Evolutionary conservation across 768 basidiomycete genomes (phyloP), one percentile per base, ranked within the genome.

Genomic region (Mycena filopes): DNA sequence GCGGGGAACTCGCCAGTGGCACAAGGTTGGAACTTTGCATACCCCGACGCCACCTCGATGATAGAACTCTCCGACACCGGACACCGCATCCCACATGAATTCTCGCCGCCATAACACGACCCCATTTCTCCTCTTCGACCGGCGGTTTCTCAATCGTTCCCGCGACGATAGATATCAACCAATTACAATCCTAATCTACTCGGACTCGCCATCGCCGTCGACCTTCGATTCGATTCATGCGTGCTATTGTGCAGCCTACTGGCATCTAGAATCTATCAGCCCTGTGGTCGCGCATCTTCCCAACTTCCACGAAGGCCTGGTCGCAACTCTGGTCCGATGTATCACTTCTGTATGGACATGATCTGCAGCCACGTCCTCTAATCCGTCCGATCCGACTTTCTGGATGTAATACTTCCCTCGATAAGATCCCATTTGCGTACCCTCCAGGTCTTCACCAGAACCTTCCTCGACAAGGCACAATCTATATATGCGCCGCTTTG

Each of bases 381-480:
- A 55, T 54, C 50, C 46, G 60, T 20, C 43, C 51, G 51, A 61
- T 55, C 60, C 40, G 51, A 54, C 15, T 47, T 29, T 16, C 41
- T 23, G 9, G 51, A 61, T 23, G 42, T 46, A 51, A 61, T 38
- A 25, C 18, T 45, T 46, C 4, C 15, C 40, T 33, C 53, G 60
- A 61, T 61, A 29, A 38, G 50, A 46, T 46, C 45, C 60, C 23
- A 41, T 36, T 40, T 28, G 54, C 20, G n/a, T 41, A 25, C 38
- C 23, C 33, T 53, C 33, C 36, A 8, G 25, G 25, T 20, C 54
- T 12, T 41, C 41, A 28, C 28, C 26, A 36, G 36, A 36, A 15
- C 36, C 54, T 55, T 55, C 40, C 41, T 18, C 53, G 29, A 36
- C 49, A 43, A 53, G 60, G 60, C 51, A 60, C 59, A 54, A 50